phyloP scores from a whole-genome alignment of 225 moss, liverwort and hornwort genomes.

The Sphagnum contortum region DNA sequence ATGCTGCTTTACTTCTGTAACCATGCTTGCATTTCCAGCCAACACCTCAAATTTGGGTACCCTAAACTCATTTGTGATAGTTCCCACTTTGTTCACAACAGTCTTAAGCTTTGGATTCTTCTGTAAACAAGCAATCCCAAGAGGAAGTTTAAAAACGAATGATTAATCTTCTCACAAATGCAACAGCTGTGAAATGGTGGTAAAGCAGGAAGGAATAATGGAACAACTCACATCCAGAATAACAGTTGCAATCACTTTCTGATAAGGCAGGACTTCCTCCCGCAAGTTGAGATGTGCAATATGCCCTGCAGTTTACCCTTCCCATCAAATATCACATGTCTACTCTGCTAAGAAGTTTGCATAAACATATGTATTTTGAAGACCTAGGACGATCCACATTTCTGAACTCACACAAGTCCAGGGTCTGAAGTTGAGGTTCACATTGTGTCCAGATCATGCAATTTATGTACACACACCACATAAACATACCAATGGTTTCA shows the following conservation, averaged over 20 bases:
- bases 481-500: constrained; percentile 79
- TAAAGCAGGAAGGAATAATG: not conserved
- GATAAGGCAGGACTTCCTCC: constrained; percentile 70
- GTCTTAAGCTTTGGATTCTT: constrained; percentile 89
- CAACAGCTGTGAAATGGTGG: too few species aligned
- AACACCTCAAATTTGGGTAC: constrained; percentile 93
- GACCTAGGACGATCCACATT: too few species aligned
- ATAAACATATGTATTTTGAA: too few species aligned
- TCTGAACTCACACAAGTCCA: too few species aligned
- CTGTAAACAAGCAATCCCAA: constrained; percentile 26
- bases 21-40: constrained; percentile 68
- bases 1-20: constrained; percentile 86
- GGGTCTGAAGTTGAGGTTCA: too few species aligned
- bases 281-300: constrained; percentile 96
- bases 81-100: constrained; percentile 92
- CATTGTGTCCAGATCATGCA: too few species aligned
- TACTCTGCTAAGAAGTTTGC: too few species aligned
- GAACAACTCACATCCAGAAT: constrained; percentile 81
- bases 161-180: too few species aligned
- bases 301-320: constrained; percentile 49
- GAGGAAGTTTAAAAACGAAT: not conserved
- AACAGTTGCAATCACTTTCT: constrained; percentile 76
- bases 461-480: too few species aligned
- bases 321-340: not conserved
- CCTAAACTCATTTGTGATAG: constrained; percentile 89